Base-by-base conservation (phyloP, 345 rosid genomes). In the Lepidium africanum region DNA sequence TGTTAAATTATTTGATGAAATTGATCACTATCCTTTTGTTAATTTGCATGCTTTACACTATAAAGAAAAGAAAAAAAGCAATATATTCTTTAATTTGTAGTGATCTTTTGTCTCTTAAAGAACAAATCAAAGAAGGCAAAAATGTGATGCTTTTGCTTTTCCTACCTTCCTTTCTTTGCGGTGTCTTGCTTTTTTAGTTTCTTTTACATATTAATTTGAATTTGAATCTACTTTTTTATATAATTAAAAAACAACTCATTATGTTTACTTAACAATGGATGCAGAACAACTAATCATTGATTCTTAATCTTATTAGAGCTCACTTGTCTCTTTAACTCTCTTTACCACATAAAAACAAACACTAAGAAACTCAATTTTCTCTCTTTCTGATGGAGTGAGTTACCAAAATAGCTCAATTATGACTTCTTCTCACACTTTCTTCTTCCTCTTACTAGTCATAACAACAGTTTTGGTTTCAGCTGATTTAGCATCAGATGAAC, bases 401-500 rank as follows among this genome's bases (percentile, higher is more conserved):
- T 17, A 53, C 63, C 46, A 43, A 52, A 67, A 56, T 9, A 69
- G 6, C 55, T 59, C 5, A 73, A 33, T 47, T 49, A 75, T 75
- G 78, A 9, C 25, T 21, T 62, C 63, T 66, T 59, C 61, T 65
- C 72, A 72, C 0, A 50, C 72, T 39, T 51, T 48, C 71, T 41
- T 49, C 54, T 49, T 37, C 73, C 32, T 64, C 67, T 71, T 79
- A 75, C 76, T 71, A 38, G 55, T 39, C 4, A 21, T 57, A 55
- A 27, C 65, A 9, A 46, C 39, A 2, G 65, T 76, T 5, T 32
- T 36, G 5, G 63, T 66, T 38, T 37, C 63, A 53, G 76, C 82
- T 9, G 83, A 84, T 75, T 79, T 81, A 67, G 79, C 73, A 27
- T 76, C 86, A 41, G 92, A 86, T 42, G 69, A 57, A 63, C 81